A percentile compares a stretch with the other conserved stretches of the same genome.
Conservation (phyloP, 225 moss, liverwort and hornwort species). For the Bryoerythrophyllum caledonicum region DNA sequence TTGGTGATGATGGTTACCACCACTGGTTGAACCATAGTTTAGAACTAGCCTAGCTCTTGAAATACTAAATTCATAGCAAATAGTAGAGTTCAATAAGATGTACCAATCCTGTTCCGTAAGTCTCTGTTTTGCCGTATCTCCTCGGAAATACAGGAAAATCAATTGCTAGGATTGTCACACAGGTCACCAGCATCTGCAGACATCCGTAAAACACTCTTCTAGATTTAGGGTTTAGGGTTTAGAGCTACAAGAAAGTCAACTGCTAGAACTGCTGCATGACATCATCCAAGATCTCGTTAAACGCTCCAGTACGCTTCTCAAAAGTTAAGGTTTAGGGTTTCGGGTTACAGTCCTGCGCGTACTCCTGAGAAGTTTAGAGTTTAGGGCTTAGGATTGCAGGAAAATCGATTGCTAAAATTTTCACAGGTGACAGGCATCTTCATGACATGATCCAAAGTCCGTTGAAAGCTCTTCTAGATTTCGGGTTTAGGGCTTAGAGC, state of each 20-base stretch:
- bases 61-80: not conserved
- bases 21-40: not conserved
- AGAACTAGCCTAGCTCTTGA: conserved; percentile 1
- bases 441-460: conserved; percentile 4
- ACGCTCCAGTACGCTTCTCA: not conserved
- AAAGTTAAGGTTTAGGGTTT: too few relatives aligned
- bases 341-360: too few relatives aligned
- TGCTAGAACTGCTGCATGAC: conserved; percentile 65
- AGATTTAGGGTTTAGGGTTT: too few relatives aligned
- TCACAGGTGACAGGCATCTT: conserved; percentile 79
- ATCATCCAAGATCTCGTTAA: not conserved
- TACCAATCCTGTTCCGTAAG: conserved; percentile 80
- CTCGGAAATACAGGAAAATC: conserved; percentile 80
- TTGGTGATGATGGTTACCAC: too few relatives aligned
- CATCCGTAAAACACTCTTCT: too few relatives aligned
- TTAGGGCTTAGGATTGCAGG: conserved; percentile 57
- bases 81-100: not conserved
- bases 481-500: too few relatives aligned
- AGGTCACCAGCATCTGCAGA: conserved; percentile 86
- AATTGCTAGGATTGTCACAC: conserved; percentile 74
- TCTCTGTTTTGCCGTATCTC: conserved; percentile 84
- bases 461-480: too few relatives aligned
- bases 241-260: conserved; percentile 59
- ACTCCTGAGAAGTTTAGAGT: too few relatives aligned
- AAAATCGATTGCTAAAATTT: conserved; percentile 79